phyloP scores from a whole-genome alignment of 2,329 filamentous ascomycete species.

The Ceratocystis cubensis region DNA sequence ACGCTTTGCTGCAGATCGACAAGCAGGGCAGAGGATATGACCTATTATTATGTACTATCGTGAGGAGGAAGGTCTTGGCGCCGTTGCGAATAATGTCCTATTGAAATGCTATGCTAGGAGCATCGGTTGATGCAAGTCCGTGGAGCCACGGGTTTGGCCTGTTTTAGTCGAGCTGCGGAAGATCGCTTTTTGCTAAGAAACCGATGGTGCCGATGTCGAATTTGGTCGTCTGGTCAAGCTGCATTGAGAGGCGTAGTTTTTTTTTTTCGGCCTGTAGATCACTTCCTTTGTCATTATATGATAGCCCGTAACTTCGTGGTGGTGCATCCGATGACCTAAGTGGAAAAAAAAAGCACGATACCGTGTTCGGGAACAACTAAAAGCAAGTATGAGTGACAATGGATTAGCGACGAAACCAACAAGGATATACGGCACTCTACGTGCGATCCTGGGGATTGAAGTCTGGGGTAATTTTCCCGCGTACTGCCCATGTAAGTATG shows the following conservation, averaged over 20 bases:
- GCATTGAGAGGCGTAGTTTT: background rate
- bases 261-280: background rate
- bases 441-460: background rate
- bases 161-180: background rate
- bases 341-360: background rate
- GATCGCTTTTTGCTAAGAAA: background rate
- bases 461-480: background rate
- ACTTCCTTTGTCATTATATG: background rate
- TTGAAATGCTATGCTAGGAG: background rate
- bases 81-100: background rate
- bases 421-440: background rate
- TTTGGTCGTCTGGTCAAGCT: background rate
- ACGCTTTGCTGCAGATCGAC: slow-evolving; percentile 1
- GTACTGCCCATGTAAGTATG: background rate
- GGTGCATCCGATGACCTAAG: background rate
- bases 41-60: background rate
- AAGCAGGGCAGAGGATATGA: background rate
- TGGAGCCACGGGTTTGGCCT: background rate
- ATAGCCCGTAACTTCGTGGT: background rate
- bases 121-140: background rate
- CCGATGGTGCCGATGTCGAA: background rate
- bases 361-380: background rate
- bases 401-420: background rate
- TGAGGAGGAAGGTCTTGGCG: background rate
- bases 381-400: background rate